phyloP scores from a whole-genome alignment of 169 alveolate species.

The Eimeria praecox region DNA sequence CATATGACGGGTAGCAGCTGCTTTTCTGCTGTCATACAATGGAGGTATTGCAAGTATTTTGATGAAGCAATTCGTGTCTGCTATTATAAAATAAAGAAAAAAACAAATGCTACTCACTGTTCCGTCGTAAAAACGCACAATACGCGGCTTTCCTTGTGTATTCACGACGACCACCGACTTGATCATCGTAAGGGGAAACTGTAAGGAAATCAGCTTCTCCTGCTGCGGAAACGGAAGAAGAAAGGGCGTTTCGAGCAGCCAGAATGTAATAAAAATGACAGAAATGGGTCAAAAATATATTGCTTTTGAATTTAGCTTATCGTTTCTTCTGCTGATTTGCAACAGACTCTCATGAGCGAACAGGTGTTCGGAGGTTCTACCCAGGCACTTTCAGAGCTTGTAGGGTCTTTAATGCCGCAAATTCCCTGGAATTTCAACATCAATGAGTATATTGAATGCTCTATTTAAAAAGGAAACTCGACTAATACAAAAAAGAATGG shows the following conservation, averaged over 20 bases:
- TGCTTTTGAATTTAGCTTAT: background rate
- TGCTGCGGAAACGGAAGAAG: too few relatives aligned
- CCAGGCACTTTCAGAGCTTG: background rate
- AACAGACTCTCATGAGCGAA: background rate
- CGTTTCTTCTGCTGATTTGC: too few relatives aligned
- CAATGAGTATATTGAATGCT: background rate
- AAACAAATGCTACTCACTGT: constrained; percentile 75
- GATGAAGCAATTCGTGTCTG: too few relatives aligned
- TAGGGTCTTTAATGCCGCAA: background rate
- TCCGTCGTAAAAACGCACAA: constrained; percentile 91
- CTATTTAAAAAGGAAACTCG: too few relatives aligned
- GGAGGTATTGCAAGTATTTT: background rate
- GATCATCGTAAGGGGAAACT: constrained; percentile 85
- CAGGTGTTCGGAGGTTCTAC: background rate
- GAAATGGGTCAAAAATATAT: background rate
- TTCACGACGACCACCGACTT: constrained; percentile 90
- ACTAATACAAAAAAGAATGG: background rate
- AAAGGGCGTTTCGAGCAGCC: background rate
- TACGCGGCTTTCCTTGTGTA: constrained; percentile 91
- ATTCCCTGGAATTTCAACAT: background rate
- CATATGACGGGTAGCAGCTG: too few relatives aligned
- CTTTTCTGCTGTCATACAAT: too few relatives aligned
- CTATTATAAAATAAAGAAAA: background rate
- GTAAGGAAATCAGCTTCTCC: background rate
- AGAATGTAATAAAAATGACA: background rate